Percentiles rank a stretch among this genome's conserved stretches.
Evolutionary conservation across 805 yeast species (phyloP).

Genomic region (Starmerella tilneyi): DNA sequence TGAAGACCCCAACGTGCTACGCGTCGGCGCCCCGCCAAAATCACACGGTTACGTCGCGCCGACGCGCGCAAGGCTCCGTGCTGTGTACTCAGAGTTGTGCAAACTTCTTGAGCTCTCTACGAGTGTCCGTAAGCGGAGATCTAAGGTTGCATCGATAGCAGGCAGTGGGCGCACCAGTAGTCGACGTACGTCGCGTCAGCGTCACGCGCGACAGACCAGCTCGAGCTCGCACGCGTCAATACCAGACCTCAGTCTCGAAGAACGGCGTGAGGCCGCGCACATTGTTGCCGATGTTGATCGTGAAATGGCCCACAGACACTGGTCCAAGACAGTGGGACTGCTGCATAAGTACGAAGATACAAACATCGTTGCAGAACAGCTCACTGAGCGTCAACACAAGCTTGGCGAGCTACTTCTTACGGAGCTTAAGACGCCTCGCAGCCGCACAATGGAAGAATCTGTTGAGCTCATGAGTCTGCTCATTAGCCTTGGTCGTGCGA

Average conservation of each 20-base stretch:
- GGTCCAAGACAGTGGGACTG: conserved; percentile 36
- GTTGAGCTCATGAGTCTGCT: conserved; percentile 31
- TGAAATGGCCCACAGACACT: conserved; percentile 50
- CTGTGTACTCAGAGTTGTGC: conserved; percentile 14
- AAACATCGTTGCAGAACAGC: conserved; percentile 8
- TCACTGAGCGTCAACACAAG: conserved; percentile 15
- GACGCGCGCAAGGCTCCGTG: conserved; percentile 14
- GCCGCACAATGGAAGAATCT: conserved; percentile 6
- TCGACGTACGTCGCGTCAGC: conserved; percentile 9
- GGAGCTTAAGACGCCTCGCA: conserved; percentile 10
- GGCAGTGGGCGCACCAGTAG: background rate
- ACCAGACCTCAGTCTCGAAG: conserved; percentile 42
- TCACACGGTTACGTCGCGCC: conserved; percentile 28
- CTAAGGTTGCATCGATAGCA: background rate
- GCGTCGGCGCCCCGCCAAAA: conserved; percentile 39
- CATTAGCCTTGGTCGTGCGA: conserved; percentile 36
- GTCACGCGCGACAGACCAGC: conserved; percentile 8
- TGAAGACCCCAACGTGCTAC: conserved; percentile 32
- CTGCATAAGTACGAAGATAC: conserved; percentile 5
- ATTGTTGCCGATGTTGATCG: conserved; percentile 60
- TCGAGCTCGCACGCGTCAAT: conserved; percentile 9
- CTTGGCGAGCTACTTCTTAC: conserved; percentile 15
- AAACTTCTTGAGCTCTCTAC: conserved; percentile 18
- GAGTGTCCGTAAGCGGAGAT: background rate
- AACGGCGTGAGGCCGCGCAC: conserved; percentile 47